These are phyloP conservation scores for Babesia ovata DNA, from an alignment of 169 alveolate genomes.

Conservation along the genomic window DNA sequence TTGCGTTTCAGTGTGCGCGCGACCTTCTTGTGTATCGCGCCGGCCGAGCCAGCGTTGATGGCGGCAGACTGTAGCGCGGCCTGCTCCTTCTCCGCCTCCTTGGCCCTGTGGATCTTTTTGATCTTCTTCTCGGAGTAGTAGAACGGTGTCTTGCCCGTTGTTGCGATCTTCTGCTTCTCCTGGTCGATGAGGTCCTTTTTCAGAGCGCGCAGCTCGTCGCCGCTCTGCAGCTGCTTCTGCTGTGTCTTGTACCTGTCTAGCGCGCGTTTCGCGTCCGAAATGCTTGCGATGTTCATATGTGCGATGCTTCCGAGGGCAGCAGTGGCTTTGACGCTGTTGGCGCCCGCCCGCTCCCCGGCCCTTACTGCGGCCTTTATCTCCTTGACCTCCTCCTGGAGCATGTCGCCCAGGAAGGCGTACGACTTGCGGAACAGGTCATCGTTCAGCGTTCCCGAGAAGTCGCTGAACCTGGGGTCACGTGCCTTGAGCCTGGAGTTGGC, in stretches of 20 bases:
- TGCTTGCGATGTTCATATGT: constrained; percentile 50
- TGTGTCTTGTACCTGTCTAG: constrained; percentile 58
- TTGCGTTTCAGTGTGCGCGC: constrained; percentile 32
- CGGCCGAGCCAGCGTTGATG: constrained; percentile 48
- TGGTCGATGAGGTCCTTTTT: constrained; percentile 49
- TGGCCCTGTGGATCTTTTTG: constrained; percentile 41
- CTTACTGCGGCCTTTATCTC: constrained; percentile 45
- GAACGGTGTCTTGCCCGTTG: constrained; percentile 58
- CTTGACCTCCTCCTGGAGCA: constrained; percentile 61
- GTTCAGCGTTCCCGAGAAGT: constrained; percentile 62
- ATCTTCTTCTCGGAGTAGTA: constrained; percentile 68
- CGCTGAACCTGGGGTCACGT: constrained; percentile 71
- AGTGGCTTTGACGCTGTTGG: constrained; percentile 43
- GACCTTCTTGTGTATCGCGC: constrained; percentile 58
- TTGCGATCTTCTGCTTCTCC: constrained; percentile 58
- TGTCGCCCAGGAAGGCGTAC: constrained; percentile 57
- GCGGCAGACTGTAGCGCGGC: constrained; percentile 50
- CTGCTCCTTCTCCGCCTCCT: constrained; percentile 23
- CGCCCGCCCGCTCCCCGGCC: constrained; percentile 34
- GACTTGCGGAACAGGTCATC: constrained; percentile 63
- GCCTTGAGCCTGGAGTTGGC: constrained; percentile 6
- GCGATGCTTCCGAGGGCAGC: constrained; percentile 32
- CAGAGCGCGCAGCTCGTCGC: constrained; percentile 31
- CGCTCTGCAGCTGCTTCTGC: constrained; percentile 52
- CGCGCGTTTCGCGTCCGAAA: constrained; percentile 66